phyloP scores from a whole-genome alignment of 192 early-diverging fungal species.

The Phlyctochytrium planicorne region DNA sequence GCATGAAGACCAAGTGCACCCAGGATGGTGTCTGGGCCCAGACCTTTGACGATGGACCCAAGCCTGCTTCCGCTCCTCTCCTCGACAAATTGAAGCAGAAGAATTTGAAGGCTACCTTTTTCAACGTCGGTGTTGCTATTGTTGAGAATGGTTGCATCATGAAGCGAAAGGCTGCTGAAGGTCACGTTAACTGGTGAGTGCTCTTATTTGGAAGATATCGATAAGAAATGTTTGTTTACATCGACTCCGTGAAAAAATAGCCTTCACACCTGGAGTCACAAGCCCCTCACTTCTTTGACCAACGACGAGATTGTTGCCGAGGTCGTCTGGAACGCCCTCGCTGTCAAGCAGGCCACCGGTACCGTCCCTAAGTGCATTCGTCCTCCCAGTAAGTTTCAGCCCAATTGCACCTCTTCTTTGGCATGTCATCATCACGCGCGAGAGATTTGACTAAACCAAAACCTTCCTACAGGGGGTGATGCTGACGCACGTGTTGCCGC shows the following conservation, averaged over 20 bases:
- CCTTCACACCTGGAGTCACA: conserved; percentile 57
- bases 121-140: conserved; percentile 46
- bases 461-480: too few relatives aligned
- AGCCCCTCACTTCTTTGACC: conserved; percentile 52
- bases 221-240: conserved; percentile 44
- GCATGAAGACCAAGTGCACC: neutral
- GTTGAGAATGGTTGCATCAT: conserved; percentile 45
- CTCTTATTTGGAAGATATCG: conserved; percentile 21
- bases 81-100: neutral
- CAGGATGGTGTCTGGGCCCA: neutral
- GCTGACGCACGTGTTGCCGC: conserved; percentile 64
- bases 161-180: conserved; percentile 40
- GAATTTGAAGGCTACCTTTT: conserved; percentile 35
- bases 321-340: conserved; percentile 59
- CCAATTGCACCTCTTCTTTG: conserved; percentile 14
- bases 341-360: conserved; percentile 34
- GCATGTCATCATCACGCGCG: conserved; percentile 46
- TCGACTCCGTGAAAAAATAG: too few relatives aligned
- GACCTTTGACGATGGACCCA: conserved; percentile 3
- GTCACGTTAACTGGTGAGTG: conserved; percentile 41
- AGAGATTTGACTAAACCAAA: conserved; percentile 17
- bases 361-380: conserved; percentile 42
- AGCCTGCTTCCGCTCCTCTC: neutral
- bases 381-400: conserved; percentile 45
- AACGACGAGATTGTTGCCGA: conserved; percentile 71